A percentile compares a stretch with the other conserved stretches of the same genome.
These are phyloP conservation scores for Vickermania ingenoplastis DNA, from an alignment of 208 protist genomes.

Conservation along the genomic window DNA sequence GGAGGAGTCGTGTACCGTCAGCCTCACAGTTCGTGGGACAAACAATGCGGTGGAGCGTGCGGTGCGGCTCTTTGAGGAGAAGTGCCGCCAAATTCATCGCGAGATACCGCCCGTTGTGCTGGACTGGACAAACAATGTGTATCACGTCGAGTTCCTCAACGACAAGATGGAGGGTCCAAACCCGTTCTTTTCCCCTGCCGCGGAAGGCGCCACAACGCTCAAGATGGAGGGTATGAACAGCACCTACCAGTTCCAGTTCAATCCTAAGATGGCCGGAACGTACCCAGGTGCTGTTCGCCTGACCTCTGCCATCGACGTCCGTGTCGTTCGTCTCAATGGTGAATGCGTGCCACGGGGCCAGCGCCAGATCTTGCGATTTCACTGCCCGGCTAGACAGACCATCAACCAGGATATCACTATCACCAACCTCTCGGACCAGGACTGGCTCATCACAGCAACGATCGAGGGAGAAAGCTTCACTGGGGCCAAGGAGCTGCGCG, in stretches of 20 bases:
- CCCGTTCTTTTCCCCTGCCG: conserved; percentile 61
- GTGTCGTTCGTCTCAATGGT: conserved; percentile 69
- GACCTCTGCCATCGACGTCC: conserved; percentile 77
- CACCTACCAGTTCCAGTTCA: conserved; percentile 58
- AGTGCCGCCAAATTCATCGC: conserved; percentile 15
- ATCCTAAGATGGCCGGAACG: conserved; percentile 67
- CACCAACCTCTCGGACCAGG: conserved; percentile 56
- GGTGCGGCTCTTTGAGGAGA: conserved; percentile 64
- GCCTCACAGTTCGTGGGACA: conserved; percentile 29
- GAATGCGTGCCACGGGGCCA: conserved; percentile 70
- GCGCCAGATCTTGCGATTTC: conserved; percentile 74
- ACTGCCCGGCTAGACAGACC: conserved; percentile 71
- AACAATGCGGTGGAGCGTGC: conserved; percentile 64
- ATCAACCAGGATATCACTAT: conserved; percentile 89
- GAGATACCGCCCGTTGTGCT: conserved; percentile 5
- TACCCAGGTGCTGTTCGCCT: conserved; percentile 80
- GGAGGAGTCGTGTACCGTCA: conserved; percentile 30
- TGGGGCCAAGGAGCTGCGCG: conserved; percentile 70
- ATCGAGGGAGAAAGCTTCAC: conserved; percentile 74
- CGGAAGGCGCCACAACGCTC: conserved; percentile 12
- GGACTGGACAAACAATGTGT: conserved; percentile 16
- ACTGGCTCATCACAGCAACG: conserved; percentile 81
- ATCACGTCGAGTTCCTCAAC: conserved; percentile 57
- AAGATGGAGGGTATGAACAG: conserved; percentile 5
- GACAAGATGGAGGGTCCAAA: conserved; percentile 65